These are phyloP conservation scores for Senna siamea DNA, from an alignment of 306 rosid species.

Conservation along the genomic window DNA sequence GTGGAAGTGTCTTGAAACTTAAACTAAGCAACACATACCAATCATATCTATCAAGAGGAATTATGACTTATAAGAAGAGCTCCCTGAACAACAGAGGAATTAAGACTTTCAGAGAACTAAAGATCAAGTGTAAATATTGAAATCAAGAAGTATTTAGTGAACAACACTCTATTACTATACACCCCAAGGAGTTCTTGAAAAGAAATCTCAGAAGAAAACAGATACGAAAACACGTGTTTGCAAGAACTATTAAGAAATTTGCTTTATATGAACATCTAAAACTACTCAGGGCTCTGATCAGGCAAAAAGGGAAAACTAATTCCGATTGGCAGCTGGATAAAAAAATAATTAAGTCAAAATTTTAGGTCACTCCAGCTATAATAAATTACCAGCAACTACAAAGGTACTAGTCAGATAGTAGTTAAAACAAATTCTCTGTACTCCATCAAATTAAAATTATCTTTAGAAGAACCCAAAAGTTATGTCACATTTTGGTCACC, in stretches of 20 bases:
- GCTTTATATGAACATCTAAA: not conserved
- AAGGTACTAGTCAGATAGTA: constrained; percentile 8
- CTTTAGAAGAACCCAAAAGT: not conserved
- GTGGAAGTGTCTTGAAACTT: not conserved
- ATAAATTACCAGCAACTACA: constrained; percentile 19
- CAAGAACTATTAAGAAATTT: not conserved
- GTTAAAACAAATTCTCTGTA: constrained; percentile 10
- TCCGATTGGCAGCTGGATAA: constrained; percentile 10
- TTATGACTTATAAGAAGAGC: not conserved
- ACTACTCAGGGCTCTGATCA: not conserved
- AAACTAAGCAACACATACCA: constrained; percentile 5
- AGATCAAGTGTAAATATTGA: not conserved
- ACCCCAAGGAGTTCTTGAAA: not conserved
- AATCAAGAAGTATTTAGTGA: not conserved
- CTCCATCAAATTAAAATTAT: constrained; percentile 1
- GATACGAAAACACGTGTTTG: not conserved
- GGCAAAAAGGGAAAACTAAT: not conserved
- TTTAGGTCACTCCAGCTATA: constrained; percentile 16
- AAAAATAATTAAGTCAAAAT: constrained; percentile 2
- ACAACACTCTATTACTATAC: not conserved
- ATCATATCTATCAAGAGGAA: not conserved
- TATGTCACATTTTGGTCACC: not conserved
- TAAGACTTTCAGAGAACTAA: not conserved
- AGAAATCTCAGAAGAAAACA: constrained; percentile 4
- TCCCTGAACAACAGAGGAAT: not conserved